Base-by-base conservation (phyloP, 768 basidiomycete genomes). In the Pisolithus orientalis region DNA sequence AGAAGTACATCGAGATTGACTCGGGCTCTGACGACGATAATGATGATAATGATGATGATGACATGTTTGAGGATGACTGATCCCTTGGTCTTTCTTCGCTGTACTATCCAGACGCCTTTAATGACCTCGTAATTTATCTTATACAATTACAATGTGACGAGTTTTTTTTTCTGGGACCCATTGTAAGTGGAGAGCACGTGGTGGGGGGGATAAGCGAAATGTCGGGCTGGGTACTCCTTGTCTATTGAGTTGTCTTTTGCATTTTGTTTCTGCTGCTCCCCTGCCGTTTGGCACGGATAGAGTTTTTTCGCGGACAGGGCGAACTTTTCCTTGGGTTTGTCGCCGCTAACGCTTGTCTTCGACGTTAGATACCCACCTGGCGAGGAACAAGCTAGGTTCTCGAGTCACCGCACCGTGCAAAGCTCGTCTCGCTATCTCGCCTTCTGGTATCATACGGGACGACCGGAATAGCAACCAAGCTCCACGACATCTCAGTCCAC, bases 1-100 rank as follows among this genome's bases (percentile, higher is more conserved):
- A 82, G 75, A 81, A 82, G 57, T 87, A 83, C 66, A 72, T 86
- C 10, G 84, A 85, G 58, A 72, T 85, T 40, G 64, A 64, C 55
- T 79, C 78, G 2, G 78, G 77, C 47, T 73, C 76, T 43, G 77
- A 75, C 4, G 75, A 74, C 13, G 76, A 72, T 5, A 21, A 39
- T 24, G 34, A 47, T 7, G 46, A 47, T 13, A 72, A 64, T 28
- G 75, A 68, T 3, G 73, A 75, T 40, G 73, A 67, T 39, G 76
- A 75, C 27, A 69, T 79, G 72, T 80, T 80, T 60, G 65, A 65
- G 9, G 72, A 75, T 51, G 74, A 76, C 27, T 71, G 72, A 53
- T 62, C 54, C 38, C 27, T 47, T 50, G 49, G 39, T 44, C 27
- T 43, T 42, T 40, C 45, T 47, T 16, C 28, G 38, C 17, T 28